Percentiles rank a stretch among this genome's conserved stretches.
phyloP scores from a whole-genome alignment of 2,329 filamentous ascomycete species.

The Acrocalymma vagum region DNA sequence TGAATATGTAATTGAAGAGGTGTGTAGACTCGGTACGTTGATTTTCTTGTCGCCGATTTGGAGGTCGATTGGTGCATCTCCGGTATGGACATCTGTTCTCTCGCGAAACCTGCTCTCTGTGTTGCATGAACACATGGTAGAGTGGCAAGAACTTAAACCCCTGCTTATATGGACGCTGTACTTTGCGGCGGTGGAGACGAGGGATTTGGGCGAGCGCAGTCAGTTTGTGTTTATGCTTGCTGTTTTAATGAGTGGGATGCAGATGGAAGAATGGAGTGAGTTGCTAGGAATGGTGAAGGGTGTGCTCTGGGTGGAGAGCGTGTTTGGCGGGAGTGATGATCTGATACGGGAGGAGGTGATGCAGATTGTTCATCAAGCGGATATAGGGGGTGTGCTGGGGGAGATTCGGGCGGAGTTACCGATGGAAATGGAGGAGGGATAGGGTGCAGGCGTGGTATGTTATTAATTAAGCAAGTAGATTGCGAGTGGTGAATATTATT shows the following conservation, averaged over 20 bases:
- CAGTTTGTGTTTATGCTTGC: conserved; percentile 37
- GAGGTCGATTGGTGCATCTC: conserved; percentile 31
- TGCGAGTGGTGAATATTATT: no score
- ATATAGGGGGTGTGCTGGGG: conserved; percentile 7
- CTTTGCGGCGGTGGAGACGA: conserved; percentile 36
- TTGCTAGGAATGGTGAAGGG: conserved; percentile 33
- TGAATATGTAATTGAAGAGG: conserved; percentile 35
- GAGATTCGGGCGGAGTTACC: conserved; percentile 11
- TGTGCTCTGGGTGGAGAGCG: conserved; percentile 40
- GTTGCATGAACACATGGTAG: conserved; percentile 28
- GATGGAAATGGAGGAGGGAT: no score
- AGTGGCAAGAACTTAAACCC: conserved; percentile 38
- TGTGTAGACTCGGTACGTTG: conserved; percentile 37
- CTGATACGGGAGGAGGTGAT: conserved; percentile 35
- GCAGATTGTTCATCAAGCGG: conserved; percentile 22
- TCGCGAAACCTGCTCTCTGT: conserved; percentile 30
- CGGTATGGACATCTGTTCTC: conserved; percentile 33
- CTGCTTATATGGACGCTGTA: conserved; percentile 36
- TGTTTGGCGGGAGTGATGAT: conserved; percentile 31
- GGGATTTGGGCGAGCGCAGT: conserved; percentile 28
- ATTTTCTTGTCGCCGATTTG: conserved; percentile 38
- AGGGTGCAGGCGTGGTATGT: no score
- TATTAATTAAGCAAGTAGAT: no score
- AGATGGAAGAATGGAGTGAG: conserved; percentile 28
- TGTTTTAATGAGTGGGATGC: conserved; percentile 30